Percentiles rank a stretch among this genome's conserved stretches.
Evolutionary conservation across 805 yeast genomes (phyloP).

Genomic region (Yarrowia bubula): DNA sequence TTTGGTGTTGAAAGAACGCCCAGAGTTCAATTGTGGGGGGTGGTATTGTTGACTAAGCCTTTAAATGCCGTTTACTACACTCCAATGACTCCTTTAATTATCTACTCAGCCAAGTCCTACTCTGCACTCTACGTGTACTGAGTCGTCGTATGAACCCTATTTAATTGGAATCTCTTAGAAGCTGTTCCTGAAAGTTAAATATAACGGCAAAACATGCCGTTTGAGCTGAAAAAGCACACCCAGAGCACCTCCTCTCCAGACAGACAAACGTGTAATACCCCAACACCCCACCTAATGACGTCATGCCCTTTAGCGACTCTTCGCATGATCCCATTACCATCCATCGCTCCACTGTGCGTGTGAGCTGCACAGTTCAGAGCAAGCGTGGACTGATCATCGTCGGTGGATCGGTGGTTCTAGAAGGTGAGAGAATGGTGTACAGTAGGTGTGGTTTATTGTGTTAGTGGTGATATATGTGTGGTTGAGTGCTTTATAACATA

Average conservation of each 20-base stretch:
- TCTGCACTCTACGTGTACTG: neutral
- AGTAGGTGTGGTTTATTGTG: neutral
- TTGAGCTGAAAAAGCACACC: too few species aligned
- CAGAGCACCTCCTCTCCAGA: too few species aligned
- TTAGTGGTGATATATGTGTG: neutral
- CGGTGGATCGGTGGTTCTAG: conserved; percentile 6
- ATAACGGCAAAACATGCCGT: too few species aligned
- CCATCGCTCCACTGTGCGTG: neutral
- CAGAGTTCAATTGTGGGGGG: neutral
- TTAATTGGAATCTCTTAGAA: neutral
- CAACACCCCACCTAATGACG: neutral
- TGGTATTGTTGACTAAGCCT: too few species aligned
- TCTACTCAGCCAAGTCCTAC: neutral
- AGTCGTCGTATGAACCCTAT: neutral
- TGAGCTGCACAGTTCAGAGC: conserved; percentile 17
- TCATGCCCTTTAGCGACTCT: neutral
- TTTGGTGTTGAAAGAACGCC: neutral
- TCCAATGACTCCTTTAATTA: too few species aligned
- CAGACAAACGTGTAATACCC: too few species aligned
- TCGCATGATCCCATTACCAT: neutral
- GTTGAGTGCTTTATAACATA: too few species aligned
- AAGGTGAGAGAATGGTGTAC: too few species aligned
- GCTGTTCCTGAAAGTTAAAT: neutral
- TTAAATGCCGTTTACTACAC: too few species aligned
- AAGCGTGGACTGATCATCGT: conserved; percentile 23